These are phyloP conservation scores for Candida yuanshanica DNA, from an alignment of 805 yeast species.

Conservation along the genomic window DNA sequence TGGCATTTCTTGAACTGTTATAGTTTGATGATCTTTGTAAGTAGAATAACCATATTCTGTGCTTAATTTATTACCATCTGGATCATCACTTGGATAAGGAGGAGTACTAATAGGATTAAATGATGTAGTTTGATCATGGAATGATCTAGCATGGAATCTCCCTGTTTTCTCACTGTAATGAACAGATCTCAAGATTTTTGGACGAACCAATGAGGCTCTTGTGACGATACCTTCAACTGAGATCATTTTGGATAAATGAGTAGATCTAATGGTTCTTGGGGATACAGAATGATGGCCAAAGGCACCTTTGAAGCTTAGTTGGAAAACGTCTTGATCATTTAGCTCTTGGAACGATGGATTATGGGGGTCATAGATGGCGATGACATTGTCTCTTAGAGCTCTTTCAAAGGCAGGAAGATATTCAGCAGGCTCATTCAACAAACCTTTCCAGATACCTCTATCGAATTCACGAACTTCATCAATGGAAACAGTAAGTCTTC, in stretches of 20 bases:
- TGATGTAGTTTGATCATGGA: constrained; percentile 87
- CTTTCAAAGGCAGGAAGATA: constrained; percentile 84
- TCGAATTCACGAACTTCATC: constrained; percentile 89
- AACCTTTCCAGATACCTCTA: constrained; percentile 67
- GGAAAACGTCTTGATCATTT: constrained; percentile 58
- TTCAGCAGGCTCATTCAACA: constrained; percentile 73
- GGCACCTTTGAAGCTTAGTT: constrained; percentile 81
- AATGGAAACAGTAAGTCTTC: constrained; percentile 66
- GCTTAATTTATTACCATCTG: constrained; percentile 79
- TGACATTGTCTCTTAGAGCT: constrained; percentile 76
- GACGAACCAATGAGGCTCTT: constrained; percentile 86
- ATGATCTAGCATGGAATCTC: constrained; percentile 84
- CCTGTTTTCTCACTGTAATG: constrained; percentile 86
- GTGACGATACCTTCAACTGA: constrained; percentile 95
- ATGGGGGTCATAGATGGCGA: constrained; percentile 62
- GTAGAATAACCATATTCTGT: constrained; percentile 93
- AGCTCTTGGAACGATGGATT: constrained; percentile 46
- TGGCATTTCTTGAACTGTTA: constrained; percentile 95
- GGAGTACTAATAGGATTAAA: constrained; percentile 79
- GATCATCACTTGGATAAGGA: constrained; percentile 90
- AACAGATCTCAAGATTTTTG: constrained; percentile 85
- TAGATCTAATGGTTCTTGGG: constrained; percentile 81
- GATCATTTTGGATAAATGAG: constrained; percentile 71
- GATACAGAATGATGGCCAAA: constrained; percentile 84
- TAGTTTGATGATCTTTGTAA: constrained; percentile 89